Evolutionary conservation across 805 yeast species (phyloP).

Genomic region (Diddensiella santjacobensis): DNA sequence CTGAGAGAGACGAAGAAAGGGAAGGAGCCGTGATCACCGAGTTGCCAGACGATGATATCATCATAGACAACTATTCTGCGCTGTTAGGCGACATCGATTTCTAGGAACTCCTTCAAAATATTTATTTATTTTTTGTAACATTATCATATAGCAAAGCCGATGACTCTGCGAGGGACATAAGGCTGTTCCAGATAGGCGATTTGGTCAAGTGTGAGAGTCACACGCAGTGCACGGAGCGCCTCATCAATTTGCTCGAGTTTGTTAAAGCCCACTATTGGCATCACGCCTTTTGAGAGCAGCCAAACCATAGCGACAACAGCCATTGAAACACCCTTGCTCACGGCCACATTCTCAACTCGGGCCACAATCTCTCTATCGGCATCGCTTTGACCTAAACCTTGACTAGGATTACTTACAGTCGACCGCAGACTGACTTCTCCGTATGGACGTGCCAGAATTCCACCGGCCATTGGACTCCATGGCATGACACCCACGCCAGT

Average conservation of each 20-base stretch:
- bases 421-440: conserved; percentile 1
- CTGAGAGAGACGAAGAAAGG: background rate
- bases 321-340: conserved; percentile 47
- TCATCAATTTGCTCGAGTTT: conserved; percentile 51
- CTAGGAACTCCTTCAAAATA: background rate
- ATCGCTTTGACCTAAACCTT: background rate
- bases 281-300: conserved; percentile 47
- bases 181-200: conserved; percentile 30
- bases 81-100: background rate
- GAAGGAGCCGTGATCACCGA: background rate
- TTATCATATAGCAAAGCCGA: background rate
- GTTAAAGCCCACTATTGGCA: conserved; percentile 55
- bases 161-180: conserved; percentile 25
- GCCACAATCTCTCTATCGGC: conserved; percentile 35
- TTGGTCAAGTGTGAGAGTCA: conserved; percentile 38
- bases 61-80: background rate
- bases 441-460: conserved; percentile 50
- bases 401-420: background rate
- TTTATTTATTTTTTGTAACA: background rate
- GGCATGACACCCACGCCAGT: conserved; percentile 57
- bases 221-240: conserved; percentile 41
- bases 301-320: conserved; percentile 53
- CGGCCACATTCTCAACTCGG: conserved; percentile 53
- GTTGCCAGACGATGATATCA: background rate
- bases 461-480: conserved; percentile 59